These are phyloP conservation scores for Diaporthe nobilis DNA, from an alignment of 2,329 filamentous ascomycete species.

Conservation along the genomic window DNA sequence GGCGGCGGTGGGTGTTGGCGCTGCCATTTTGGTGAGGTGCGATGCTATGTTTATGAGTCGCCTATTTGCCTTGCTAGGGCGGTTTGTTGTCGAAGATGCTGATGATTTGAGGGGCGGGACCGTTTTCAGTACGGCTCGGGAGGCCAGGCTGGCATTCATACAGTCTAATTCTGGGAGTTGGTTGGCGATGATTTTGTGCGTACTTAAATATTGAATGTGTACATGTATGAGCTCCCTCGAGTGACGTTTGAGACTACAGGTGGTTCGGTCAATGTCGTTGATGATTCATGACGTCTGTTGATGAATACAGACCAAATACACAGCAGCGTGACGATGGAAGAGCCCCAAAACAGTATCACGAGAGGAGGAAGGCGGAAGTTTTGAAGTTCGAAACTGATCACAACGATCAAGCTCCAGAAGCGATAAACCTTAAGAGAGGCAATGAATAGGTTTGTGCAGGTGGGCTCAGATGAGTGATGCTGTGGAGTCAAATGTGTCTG, in stretches of 20 bases:
- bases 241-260: not conserved
- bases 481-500: too few species aligned
- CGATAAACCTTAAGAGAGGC: not conserved
- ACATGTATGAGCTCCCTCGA: not conserved
- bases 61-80: conserved; percentile 12
- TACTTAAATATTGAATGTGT: not conserved
- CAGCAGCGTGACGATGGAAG: not conserved
- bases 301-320: not conserved
- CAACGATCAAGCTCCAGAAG: not conserved
- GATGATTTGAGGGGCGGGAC: conserved; percentile 14
- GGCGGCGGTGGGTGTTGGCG: conserved; percentile 44
- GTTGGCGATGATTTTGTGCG: not conserved
- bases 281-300: conserved; percentile 27
- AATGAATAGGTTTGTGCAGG: not conserved
- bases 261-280: not conserved
- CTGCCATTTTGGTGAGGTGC: conserved; percentile 1
- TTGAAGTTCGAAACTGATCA: not conserved
- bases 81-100: conserved; percentile 4
- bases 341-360: too few species aligned
- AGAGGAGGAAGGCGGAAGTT: not conserved
- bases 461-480: not conserved
- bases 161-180: not conserved
- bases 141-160: conserved; percentile 28
- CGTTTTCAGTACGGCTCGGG: conserved; percentile 32
- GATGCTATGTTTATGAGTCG: conserved; percentile 28